These are phyloP conservation scores for Neckera pumila DNA, from an alignment of 225 moss, liverwort and hornwort species.

Conservation along the genomic window DNA sequence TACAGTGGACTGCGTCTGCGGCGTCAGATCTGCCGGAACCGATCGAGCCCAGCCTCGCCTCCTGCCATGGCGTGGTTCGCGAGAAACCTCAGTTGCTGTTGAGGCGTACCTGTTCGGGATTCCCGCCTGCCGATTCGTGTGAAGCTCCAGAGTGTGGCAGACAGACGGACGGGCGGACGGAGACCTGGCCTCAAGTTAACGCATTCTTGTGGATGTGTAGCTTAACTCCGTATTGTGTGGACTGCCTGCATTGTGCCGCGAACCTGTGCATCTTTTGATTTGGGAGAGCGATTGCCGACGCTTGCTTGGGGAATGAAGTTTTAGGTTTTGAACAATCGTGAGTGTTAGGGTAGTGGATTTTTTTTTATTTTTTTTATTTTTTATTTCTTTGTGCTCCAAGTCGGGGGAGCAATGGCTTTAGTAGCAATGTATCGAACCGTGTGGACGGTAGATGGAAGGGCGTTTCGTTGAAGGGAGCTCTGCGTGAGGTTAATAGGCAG, in stretches of 20 bases:
- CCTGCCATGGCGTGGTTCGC: not conserved
- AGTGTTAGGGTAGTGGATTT: not conserved
- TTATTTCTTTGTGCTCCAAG: not conserved
- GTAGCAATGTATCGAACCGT: not conserved
- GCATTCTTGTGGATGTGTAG: not conserved
- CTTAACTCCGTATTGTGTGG: not conserved
- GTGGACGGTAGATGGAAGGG: not conserved
- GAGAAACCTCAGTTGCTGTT: not conserved
- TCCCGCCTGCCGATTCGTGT: not conserved
- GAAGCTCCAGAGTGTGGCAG: not conserved
- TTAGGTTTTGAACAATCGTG: not conserved
- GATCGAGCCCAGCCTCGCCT: not conserved
- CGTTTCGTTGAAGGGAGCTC: not conserved
- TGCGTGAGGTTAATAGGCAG: not conserved
- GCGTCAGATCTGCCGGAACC: not conserved
- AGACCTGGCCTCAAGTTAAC: not conserved
- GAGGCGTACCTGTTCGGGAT: not conserved
- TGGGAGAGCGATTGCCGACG: not conserved
- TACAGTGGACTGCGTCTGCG: not conserved
- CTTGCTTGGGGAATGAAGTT: not conserved
- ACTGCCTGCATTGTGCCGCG: not conserved
- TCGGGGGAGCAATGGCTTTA: not conserved
- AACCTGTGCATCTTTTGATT: not conserved
- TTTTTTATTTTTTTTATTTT: not conserved
- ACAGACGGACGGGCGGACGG: not conserved